A percentile compares a stretch with the other conserved stretches of the same genome.
These are phyloP conservation scores for Fusarium gaditjirri DNA, from an alignment of 2,329 filamentous ascomycete genomes.

Conservation along the genomic window DNA sequence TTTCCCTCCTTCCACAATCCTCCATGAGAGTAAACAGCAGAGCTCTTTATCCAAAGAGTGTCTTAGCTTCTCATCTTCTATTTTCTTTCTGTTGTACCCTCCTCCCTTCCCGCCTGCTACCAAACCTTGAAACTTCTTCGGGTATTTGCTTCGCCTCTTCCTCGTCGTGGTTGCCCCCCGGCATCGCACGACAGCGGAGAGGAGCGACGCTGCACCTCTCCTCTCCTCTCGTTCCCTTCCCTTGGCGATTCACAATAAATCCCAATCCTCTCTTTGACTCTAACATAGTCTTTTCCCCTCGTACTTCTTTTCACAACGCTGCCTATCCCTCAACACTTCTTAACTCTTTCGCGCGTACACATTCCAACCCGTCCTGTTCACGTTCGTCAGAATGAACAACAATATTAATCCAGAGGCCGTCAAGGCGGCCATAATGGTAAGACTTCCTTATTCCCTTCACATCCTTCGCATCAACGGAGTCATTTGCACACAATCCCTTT, in stretches of 20 bases:
- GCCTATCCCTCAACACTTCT: not conserved
- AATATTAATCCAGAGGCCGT: not conserved
- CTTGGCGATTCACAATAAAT: not conserved
- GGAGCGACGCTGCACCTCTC: not conserved
- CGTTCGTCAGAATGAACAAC: constrained; percentile 28
- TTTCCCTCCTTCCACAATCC: constrained; percentile 1
- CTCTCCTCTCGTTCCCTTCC: not conserved
- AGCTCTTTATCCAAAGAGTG: not conserved
- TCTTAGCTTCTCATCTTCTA: not conserved
- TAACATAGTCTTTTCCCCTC: not conserved
- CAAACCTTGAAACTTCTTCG: not conserved
- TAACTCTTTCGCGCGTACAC: not conserved
- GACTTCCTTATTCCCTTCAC: not conserved
- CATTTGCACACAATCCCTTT: not conserved
- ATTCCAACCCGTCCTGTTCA: not conserved
- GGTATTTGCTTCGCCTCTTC: not conserved
- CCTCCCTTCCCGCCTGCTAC: not conserved
- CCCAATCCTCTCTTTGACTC: not conserved
- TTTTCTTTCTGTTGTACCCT: not conserved
- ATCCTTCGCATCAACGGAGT: not conserved
- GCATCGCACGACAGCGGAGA: not conserved
- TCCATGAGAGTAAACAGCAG: not conserved
- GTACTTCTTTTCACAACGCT: not conserved
- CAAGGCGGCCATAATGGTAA: constrained; percentile 33
- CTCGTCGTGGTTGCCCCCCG: not conserved